Conservation (phyloP, 148 eudicot genomes). For the Camellia granthamiana region DNA sequence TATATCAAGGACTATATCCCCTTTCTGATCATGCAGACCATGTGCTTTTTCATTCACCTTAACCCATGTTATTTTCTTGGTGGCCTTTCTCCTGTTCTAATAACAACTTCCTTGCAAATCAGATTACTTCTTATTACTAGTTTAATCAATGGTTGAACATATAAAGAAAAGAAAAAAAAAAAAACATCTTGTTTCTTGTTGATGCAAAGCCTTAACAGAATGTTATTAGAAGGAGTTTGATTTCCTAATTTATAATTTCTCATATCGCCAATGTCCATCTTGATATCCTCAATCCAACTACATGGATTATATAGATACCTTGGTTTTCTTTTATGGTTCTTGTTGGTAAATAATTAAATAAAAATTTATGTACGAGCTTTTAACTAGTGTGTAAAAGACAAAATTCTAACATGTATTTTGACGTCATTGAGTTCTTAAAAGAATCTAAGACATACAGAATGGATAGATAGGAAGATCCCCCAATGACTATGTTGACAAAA, state of each 20-base stretch:
- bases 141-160: background rate
- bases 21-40: background rate
- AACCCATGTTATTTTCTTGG: background rate
- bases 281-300: background rate
- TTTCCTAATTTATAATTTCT: background rate
- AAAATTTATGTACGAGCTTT: background rate
- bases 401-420: background rate
- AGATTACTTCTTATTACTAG: background rate
- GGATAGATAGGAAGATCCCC: background rate
- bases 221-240: background rate
- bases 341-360: too few relatives aligned
- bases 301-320: background rate
- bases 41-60: background rate
- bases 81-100: too few relatives aligned
- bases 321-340: background rate
- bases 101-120: too few relatives aligned
- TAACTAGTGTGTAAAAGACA: background rate
- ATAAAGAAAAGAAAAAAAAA: background rate
- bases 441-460: background rate
- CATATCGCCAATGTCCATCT: background rate
- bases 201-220: background rate
- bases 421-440: background rate
- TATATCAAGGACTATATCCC: slow-evolving; percentile 1
- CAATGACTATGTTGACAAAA: background rate
- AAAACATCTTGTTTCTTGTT: background rate